Evolutionary conservation across 129 eudicot genomes (phyloP).

Genomic region (Chrysanthemum seticuspe): DNA sequence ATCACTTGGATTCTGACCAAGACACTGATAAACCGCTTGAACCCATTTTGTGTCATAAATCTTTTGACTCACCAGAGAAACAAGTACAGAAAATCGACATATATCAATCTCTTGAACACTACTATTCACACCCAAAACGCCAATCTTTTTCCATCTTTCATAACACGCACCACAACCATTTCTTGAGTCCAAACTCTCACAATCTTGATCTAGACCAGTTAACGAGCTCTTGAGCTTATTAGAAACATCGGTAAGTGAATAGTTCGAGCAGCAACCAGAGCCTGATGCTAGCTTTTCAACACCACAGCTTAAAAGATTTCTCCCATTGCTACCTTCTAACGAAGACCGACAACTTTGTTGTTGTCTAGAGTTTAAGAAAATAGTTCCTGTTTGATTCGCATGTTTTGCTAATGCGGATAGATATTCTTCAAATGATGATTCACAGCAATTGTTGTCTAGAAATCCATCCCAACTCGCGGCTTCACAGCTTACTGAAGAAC

Average conservation of each 20-base stretch:
- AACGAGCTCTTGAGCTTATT: constrained; percentile 33
- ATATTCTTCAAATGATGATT: constrained; percentile 40
- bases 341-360: constrained; percentile 46
- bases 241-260: constrained; percentile 46
- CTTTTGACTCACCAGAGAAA: constrained; percentile 48
- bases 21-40: constrained; percentile 48
- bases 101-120: constrained; percentile 31
- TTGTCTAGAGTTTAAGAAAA: constrained; percentile 49
- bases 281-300: constrained; percentile 62
- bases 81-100: constrained; percentile 57
- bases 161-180: constrained; percentile 42
- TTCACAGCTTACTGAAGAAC: constrained; percentile 32
- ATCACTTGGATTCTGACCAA: constrained; percentile 45
- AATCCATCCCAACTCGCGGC: constrained; percentile 59
- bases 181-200: constrained; percentile 38
- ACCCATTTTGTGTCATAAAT: constrained; percentile 37
- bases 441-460: constrained; percentile 39
- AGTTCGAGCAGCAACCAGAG: constrained; percentile 61
- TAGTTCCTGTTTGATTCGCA: constrained; percentile 49
- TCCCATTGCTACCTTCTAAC: constrained; percentile 30
- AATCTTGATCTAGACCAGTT: constrained; percentile 38
- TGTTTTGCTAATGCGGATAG: constrained; percentile 43
- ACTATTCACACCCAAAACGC: constrained; percentile 11
- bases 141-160: constrained; percentile 44
- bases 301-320: constrained; percentile 44